These are phyloP conservation scores for Fusarium solani-melongenae DNA, from an alignment of 2,329 filamentous ascomycete species.

Conservation along the genomic window DNA sequence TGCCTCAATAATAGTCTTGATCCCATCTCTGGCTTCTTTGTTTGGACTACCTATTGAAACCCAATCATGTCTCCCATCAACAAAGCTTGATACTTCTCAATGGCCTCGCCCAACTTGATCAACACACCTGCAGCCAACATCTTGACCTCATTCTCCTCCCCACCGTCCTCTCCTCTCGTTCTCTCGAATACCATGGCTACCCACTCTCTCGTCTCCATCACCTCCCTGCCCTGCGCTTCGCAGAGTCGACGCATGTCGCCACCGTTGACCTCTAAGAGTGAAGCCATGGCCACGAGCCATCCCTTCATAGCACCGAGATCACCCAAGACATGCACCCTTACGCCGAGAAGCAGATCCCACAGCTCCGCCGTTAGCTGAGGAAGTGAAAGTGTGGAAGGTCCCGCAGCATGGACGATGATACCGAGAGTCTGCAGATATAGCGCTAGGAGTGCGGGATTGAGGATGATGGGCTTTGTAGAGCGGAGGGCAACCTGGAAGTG, in stretches of 20 bases:
- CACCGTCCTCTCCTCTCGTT: conserved; percentile 60
- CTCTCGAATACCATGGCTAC: conserved; percentile 79
- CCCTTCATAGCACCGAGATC: conserved; percentile 78
- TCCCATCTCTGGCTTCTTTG: not conserved
- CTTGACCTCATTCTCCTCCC: conserved; percentile 83
- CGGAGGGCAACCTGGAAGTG: conserved; percentile 77
- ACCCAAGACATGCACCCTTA: conserved; percentile 69
- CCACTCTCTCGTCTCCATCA: conserved; percentile 92
- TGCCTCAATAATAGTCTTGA: not conserved
- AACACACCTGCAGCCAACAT: conserved; percentile 81
- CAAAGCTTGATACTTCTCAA: conserved; percentile 82
- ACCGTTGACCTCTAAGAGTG: conserved; percentile 84
- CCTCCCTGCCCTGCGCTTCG: conserved; percentile 76
- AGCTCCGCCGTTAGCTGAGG: conserved; percentile 86
- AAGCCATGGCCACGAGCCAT: conserved; percentile 81
- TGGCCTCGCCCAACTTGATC: conserved; percentile 81
- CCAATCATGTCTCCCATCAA: conserved; percentile 77
- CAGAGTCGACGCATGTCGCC: conserved; percentile 78
- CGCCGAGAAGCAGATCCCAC: conserved; percentile 80
- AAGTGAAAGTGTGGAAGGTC: conserved; percentile 80
- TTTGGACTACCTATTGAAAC: conserved; percentile 35
- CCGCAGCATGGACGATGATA: conserved; percentile 83
- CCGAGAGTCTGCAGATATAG: conserved; percentile 89
- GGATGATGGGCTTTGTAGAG: conserved; percentile 67
- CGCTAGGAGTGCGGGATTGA: conserved; percentile 79